A percentile compares a stretch with the other conserved stretches of the same genome.
These are phyloP conservation scores for Chalara sp. DNA, from an alignment of 2,329 filamentous ascomycete genomes.

Conservation along the genomic window DNA sequence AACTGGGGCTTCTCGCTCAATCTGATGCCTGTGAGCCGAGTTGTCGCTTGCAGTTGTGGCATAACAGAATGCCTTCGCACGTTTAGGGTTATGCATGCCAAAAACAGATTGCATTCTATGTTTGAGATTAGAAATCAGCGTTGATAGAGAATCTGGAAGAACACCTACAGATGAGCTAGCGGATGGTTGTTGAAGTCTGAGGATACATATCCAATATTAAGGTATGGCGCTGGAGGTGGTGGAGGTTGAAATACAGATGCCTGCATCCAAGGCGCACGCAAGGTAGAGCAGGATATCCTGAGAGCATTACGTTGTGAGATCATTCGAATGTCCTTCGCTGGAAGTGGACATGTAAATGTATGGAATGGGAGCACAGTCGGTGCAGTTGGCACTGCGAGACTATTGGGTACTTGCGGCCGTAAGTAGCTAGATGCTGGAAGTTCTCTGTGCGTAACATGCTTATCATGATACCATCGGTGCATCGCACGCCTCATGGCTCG, in stretches of 20 bases:
- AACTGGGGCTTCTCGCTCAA: constrained; percentile 84
- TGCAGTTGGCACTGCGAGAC: constrained; percentile 73
- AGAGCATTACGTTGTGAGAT: constrained; percentile 94
- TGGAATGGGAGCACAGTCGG: constrained; percentile 96
- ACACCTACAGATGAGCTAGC: constrained; percentile 70
- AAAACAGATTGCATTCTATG: constrained; percentile 92
- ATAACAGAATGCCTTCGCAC: constrained; percentile 86
- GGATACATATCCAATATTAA: constrained; percentile 94
- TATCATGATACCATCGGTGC: constrained; percentile 85
- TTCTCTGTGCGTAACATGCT: constrained; percentile 52
- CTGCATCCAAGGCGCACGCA: constrained; percentile 83
- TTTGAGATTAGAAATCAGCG: constrained; percentile 1
- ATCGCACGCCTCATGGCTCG: constrained; percentile 70
- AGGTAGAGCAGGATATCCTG: constrained; percentile 84
- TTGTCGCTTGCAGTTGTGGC: constrained; percentile 88
- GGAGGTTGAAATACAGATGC: constrained; percentile 78
- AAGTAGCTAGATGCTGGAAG: constrained; percentile 54
- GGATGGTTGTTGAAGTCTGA: constrained; percentile 99
- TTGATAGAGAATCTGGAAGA: background rate
- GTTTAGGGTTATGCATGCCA: constrained; percentile 69
- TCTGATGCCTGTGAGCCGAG: constrained; percentile 84
- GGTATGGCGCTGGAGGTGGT: constrained; percentile 67
- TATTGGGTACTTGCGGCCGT: constrained; percentile 65
- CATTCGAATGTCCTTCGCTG: constrained; percentile 81
- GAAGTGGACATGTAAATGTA: constrained; percentile 91